phyloP scores from a whole-genome alignment of 2,329 filamentous ascomycete species.

The Ophiostoma sp. region DNA sequence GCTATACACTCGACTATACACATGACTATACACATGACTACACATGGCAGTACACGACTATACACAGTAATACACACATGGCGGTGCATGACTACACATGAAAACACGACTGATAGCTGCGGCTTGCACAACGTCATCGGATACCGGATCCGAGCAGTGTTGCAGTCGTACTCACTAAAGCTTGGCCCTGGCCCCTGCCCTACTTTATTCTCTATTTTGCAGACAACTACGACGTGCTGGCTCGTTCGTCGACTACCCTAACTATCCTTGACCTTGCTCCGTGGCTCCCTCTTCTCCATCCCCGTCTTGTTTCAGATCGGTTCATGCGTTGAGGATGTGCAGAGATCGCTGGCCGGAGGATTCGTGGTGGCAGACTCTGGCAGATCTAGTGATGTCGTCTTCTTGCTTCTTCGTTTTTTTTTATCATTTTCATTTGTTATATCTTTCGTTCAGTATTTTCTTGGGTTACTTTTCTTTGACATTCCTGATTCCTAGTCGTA shows the following conservation, averaged over 20 bases:
- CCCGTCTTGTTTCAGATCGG: not conserved
- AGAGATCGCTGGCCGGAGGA: slow-evolving; percentile 2
- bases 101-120: too few species aligned
- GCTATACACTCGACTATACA: too few species aligned
- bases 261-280: not conserved
- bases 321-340: not conserved
- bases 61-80: too few species aligned
- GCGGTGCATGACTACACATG: too few species aligned
- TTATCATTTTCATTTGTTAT: too few species aligned
- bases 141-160: not conserved
- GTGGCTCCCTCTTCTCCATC: not conserved
- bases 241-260: too few species aligned
- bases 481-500: not conserved
- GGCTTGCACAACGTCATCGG: not conserved
- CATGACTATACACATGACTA: too few species aligned
- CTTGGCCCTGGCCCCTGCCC: not conserved
- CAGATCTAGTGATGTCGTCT: too few species aligned
- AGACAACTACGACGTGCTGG: too few species aligned
- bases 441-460: not conserved
- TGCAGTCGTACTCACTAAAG: not conserved
- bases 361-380: not conserved
- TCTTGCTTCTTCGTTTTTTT: too few species aligned
- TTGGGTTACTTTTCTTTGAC: too few species aligned
- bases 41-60: too few species aligned
- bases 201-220: not conserved